A percentile compares a stretch with the other conserved stretches of the same genome.
Conservation (phyloP, 78 protist genomes). For the Dictyostelium firmibasis region DNA sequence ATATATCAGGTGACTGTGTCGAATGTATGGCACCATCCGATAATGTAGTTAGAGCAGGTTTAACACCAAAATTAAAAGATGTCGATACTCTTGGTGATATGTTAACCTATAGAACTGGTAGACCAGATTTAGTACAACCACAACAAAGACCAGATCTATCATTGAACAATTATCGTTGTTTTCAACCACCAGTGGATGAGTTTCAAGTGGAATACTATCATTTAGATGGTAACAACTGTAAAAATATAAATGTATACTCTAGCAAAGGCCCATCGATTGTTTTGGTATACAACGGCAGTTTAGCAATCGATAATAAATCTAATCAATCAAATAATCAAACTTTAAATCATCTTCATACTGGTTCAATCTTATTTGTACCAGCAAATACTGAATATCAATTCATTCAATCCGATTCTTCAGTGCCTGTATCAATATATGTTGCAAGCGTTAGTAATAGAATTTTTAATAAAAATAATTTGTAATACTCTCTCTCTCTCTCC, state of each 20-base stretch:
- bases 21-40: slow-evolving; percentile 99
- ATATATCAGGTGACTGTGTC: slow-evolving; percentile 89
- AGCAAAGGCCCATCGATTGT: slow-evolving; percentile 29
- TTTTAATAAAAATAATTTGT: slow-evolving; percentile 10
- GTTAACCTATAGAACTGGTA: slow-evolving; percentile 83
- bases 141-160: neutral
- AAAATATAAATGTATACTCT: neutral
- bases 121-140: slow-evolving; percentile 28
- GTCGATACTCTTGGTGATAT: slow-evolving; percentile 80
- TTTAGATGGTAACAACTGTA: neutral
- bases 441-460: neutral
- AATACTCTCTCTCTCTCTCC: neutral
- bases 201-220: slow-evolving; percentile 47
- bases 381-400: slow-evolving; percentile 14
- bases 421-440: neutral
- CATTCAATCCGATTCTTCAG: neutral
- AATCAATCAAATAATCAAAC: neutral
- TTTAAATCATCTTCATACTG: neutral
- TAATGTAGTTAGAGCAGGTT: slow-evolving; percentile 99
- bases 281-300: slow-evolving; percentile 6
- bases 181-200: slow-evolving; percentile 63
- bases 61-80: slow-evolving; percentile 97
- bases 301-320: neutral
- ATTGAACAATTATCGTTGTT: neutral
- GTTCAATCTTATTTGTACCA: slow-evolving; percentile 62